Conservation (phyloP, 2,329 filamentous ascomycete species). For the Madurella fahalii region DNA sequence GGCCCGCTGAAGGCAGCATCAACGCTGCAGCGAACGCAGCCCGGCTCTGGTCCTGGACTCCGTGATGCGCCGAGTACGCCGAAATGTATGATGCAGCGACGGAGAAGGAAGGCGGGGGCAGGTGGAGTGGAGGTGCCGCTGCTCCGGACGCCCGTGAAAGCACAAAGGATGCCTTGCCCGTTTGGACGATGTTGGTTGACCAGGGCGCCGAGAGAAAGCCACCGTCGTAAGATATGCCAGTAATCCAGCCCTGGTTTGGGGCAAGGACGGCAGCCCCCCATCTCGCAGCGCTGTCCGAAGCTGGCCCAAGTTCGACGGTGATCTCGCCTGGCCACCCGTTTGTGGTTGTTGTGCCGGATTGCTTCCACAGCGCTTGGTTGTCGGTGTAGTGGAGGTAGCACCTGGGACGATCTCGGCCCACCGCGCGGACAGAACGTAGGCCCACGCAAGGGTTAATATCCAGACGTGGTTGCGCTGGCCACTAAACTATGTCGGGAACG, state of each 20-base stretch:
- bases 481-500: constrained; percentile 6
- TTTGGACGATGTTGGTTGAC: not conserved
- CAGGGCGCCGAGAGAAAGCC: not conserved
- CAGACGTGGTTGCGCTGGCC: not conserved
- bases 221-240: not conserved
- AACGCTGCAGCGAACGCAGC: not conserved
- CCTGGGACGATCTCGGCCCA: constrained; percentile 6
- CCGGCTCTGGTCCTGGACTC: constrained; percentile 7
- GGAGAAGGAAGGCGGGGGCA: constrained; percentile 1
- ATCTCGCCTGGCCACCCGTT: not conserved
- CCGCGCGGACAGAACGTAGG: constrained; percentile 7
- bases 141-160: not conserved
- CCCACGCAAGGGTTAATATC: constrained; percentile 3
- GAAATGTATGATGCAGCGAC: constrained; percentile 1
- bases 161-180: not conserved
- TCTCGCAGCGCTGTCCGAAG: constrained; percentile 5
- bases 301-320: constrained; percentile 1
- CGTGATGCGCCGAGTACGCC: constrained; percentile 5
- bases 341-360: not conserved
- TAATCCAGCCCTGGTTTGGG: constrained; percentile 5
- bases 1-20: not conserved
- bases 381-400: not conserved
- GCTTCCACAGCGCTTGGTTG: not conserved
- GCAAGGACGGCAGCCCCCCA: constrained; percentile 7
- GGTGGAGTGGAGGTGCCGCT: not conserved